Base-by-base conservation (phyloP, 805 yeast species). In the Lipomyces kockii region DNA sequence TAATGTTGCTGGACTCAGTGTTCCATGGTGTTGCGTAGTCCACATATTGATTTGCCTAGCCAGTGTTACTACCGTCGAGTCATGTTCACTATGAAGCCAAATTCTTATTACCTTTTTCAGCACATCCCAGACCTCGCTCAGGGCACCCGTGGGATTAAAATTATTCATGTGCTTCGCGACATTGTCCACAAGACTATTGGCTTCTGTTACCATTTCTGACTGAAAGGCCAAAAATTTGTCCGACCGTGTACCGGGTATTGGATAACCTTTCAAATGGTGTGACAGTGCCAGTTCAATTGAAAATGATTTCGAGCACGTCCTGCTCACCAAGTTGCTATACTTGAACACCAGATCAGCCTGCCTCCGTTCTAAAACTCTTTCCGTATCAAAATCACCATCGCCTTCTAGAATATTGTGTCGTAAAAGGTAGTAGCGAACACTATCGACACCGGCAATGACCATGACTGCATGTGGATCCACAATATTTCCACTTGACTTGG, bases 401-500 rank as follows among this genome's bases (percentile, higher is more conserved):
- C 85, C 83, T 32, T 86, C 89, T 43, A 95, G 78, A 49, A 87
- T 87, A 0, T 97, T 89, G 75, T 89, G 89, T 72, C 89, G 90
- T 78, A 89, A 83, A 66, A 95, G 78, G 75, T 87, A 92, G 78
- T 91, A 87, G 69, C 97, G 82, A 54, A 92, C 79, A 1, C 78
- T 67, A 60, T 81, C 83, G 0, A 90, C 77, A 0, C 92, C 98
- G 73, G 89, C 91, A 54, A 82, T 77, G 0, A 84, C 81, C 27
- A 86, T 81, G 37, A 89, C 82, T n/a, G 80, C 84, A 22, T 90
- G 75, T 0, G 99, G 99, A 74, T 95, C 98, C 4, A 94, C 96
- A 9, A 94, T 98, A 76, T 95, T 95, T 0, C 98, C 97, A 63
- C 87, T 80, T 65, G 96, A 89, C 74, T 95, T 95, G 61, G 97